A percentile compares a stretch with the other conserved stretches of the same genome.
Conservation (phyloP, 495 filamentous ascomycete species). For the Podospora comata region DNA sequence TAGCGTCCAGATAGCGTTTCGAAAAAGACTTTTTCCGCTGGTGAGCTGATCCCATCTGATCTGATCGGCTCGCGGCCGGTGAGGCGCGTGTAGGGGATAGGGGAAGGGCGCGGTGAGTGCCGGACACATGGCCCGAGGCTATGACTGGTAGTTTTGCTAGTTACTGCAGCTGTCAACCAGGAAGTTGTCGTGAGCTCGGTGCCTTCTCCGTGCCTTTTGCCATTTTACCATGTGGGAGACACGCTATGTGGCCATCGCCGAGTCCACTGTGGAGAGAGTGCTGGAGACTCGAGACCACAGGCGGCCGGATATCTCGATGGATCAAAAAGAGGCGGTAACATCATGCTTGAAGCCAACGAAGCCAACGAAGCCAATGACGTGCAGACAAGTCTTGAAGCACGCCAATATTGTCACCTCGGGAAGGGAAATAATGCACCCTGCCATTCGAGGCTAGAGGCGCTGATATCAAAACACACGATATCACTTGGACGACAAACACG, state of each 20-base stretch:
- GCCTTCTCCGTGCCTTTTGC: neutral
- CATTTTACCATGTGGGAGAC: neutral
- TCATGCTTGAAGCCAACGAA: neutral
- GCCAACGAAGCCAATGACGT: neutral
- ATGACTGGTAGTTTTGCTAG: neutral
- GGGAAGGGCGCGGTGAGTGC: neutral
- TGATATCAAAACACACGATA: neutral
- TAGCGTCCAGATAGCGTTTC: neutral
- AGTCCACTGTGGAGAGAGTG: neutral
- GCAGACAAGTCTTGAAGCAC: neutral
- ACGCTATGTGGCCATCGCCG: neutral
- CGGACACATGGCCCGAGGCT: neutral
- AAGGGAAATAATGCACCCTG: neutral
- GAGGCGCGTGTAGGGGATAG: neutral
- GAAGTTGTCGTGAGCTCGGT: neutral
- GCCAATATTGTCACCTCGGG: too few relatives aligned
- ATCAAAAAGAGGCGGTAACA: neutral
- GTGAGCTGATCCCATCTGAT: slow-evolving; percentile 1
- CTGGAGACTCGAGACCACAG: neutral
- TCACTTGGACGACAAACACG: neutral
- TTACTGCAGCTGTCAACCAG: neutral
- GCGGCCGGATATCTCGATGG: neutral
- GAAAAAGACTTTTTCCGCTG: neutral
- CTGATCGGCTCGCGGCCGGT: too few relatives aligned
- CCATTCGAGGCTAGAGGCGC: neutral